A percentile compares a stretch with the other conserved stretches of the same genome.
Evolutionary conservation across 305 asterid species (phyloP).

Genomic region (Solanum hybrid): DNA sequence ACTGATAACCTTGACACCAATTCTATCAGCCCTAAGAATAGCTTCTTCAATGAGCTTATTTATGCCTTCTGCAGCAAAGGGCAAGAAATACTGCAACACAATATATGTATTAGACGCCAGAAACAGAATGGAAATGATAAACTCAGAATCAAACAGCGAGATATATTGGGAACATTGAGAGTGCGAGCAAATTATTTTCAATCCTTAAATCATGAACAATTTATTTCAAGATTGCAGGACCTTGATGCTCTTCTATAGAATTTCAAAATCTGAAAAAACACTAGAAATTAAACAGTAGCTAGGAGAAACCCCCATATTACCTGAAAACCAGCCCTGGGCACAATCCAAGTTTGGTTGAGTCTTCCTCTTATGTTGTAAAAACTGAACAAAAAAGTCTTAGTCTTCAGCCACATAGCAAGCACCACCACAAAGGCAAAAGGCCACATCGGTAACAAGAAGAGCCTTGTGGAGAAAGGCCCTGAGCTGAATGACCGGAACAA

Average conservation of each 20-base stretch:
- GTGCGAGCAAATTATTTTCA: not conserved
- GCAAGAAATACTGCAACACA: slow-evolving; percentile 77
- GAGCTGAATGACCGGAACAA: slow-evolving; percentile 76
- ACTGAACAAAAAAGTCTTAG: slow-evolving; percentile 59
- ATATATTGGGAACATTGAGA: not conserved
- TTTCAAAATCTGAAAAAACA: not conserved
- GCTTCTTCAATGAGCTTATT: slow-evolving; percentile 83
- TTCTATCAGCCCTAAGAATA: slow-evolving; percentile 67
- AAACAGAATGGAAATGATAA: not conserved
- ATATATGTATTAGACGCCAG: not conserved
- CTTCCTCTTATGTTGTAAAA: slow-evolving; percentile 69
- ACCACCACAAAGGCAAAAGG: slow-evolving; percentile 41
- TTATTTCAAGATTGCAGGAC: not conserved
- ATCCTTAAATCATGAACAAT: not conserved
- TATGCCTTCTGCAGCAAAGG: slow-evolving; percentile 76
- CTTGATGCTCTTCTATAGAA: not conserved
- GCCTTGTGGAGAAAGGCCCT: slow-evolving; percentile 42
- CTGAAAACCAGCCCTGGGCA: slow-evolving; percentile 92
- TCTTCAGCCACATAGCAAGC: slow-evolving; percentile 80
- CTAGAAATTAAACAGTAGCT: not conserved
- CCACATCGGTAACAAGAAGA: slow-evolving; percentile 75
- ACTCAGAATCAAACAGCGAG: not conserved
- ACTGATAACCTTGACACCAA: slow-evolving; percentile 85
- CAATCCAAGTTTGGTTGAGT: slow-evolving; percentile 68
- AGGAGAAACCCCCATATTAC: slow-evolving; percentile 12